Evolutionary conservation across 2,329 filamentous ascomycete species (phyloP).

Genomic region (Calonectria ilicicola): DNA sequence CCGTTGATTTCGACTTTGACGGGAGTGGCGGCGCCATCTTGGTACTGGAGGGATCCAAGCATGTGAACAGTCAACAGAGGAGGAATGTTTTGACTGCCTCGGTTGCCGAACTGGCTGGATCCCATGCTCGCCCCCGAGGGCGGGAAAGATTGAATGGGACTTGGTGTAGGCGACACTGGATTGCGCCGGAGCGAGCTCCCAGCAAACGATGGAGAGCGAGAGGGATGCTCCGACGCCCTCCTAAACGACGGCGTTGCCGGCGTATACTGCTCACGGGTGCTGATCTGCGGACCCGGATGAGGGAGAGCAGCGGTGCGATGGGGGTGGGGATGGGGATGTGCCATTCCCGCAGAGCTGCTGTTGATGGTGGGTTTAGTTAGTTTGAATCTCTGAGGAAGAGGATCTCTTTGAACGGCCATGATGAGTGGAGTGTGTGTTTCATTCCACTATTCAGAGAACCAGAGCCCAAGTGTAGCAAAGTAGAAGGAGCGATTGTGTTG

Average conservation of each 20-base stretch:
- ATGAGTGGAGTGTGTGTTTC: background rate
- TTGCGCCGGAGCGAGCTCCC: conserved; percentile 59
- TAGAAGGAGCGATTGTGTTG: background rate
- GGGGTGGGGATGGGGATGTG: conserved; percentile 62
- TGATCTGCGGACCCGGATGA: conserved; percentile 61
- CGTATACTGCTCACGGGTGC: conserved; percentile 66
- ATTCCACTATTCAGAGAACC: background rate
- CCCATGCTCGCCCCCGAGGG: conserved; percentile 64
- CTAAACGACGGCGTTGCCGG: conserved; percentile 63
- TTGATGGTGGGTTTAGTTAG: conserved; percentile 53
- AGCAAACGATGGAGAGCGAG: conserved; percentile 65
- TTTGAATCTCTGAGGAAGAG: conserved; percentile 18
- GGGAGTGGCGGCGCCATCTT: conserved; percentile 58
- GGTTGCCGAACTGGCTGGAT: conserved; percentile 50
- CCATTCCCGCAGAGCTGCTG: conserved; percentile 67
- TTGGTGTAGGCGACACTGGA: conserved; percentile 66
- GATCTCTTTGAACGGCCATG: background rate
- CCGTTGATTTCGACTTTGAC: conserved; percentile 82
- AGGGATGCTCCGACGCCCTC: conserved; percentile 61
- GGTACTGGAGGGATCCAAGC: conserved; percentile 72
- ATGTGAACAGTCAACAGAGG: conserved; percentile 64
- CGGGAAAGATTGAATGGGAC: conserved; percentile 59
- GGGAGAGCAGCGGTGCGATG: conserved; percentile 62
- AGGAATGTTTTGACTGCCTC: conserved; percentile 55
- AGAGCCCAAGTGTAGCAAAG: background rate